Conservation (phyloP, 2,329 filamentous ascomycete species). For the Catunica adiposa region DNA sequence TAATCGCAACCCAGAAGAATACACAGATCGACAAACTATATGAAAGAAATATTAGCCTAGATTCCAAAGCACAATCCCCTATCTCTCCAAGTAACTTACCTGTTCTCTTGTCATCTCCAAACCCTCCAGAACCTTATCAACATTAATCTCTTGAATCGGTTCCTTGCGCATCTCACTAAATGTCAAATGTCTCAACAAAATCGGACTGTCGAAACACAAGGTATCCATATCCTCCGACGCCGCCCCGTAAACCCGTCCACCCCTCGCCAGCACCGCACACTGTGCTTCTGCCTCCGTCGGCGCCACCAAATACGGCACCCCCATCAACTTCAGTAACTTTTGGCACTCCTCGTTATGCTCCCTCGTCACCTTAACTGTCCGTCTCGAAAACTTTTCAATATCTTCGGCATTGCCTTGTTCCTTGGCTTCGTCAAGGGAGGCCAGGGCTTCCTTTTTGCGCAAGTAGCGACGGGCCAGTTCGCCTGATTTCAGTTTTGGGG, state of each 20-base stretch:
- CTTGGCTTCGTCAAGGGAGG: constrained; percentile 84
- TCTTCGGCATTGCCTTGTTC: constrained; percentile 93
- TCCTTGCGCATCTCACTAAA: constrained; percentile 97
- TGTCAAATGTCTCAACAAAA: constrained; percentile 80
- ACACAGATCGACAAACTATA: constrained; percentile 87
- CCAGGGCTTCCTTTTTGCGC: constrained; percentile 81
- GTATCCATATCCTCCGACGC: constrained; percentile 99
- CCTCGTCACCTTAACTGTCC: constrained; percentile 85
- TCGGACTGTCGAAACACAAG: constrained; percentile 82
- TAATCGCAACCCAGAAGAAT: constrained; percentile 97
- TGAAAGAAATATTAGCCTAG: neutral
- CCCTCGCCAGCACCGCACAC: constrained; percentile 74
- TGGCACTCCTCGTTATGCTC: constrained; percentile 97
- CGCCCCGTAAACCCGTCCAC: constrained; percentile 90
- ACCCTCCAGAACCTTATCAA: constrained; percentile 74
- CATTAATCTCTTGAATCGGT: constrained; percentile 85
- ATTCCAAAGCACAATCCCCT: neutral
- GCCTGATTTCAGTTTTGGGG: constrained; percentile 92
- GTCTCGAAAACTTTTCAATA: constrained; percentile 90
- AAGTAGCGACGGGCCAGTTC: constrained; percentile 93
- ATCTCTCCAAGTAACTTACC: constrained; percentile 31
- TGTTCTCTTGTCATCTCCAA: constrained; percentile 75
- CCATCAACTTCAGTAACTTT: constrained; percentile 81
- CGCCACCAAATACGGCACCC: constrained; percentile 83
- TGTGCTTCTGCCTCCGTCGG: constrained; percentile 96